Percentiles rank a stretch among this genome's conserved stretches.
phyloP scores from a whole-genome alignment of 2,329 filamentous ascomycete genomes.

The Pleomassaria siparia region DNA sequence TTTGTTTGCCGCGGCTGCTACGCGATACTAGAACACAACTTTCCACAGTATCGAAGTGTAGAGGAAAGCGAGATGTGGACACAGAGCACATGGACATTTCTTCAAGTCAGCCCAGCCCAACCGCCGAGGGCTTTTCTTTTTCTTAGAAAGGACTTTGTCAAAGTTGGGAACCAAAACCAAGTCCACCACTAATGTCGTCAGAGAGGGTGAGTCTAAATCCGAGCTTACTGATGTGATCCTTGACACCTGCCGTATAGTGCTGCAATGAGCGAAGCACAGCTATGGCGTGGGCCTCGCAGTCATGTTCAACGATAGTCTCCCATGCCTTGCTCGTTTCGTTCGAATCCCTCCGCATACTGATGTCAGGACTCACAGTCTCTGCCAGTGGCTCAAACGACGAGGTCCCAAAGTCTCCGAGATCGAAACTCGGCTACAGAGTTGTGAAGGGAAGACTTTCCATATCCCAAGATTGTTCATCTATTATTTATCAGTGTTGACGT shows the following conservation, averaged over 20 bases:
- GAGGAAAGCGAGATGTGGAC: not conserved
- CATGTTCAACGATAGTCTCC: not conserved
- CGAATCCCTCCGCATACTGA: not conserved
- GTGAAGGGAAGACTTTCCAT: not conserved
- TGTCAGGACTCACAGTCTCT: not conserved
- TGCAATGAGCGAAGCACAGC: not conserved
- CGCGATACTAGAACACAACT: not conserved
- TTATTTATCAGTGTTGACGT: not conserved
- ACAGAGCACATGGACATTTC: not conserved
- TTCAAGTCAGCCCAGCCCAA: not conserved
- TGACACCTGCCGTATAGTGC: not conserved
- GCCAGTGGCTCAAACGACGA: not conserved
- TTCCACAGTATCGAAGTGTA: conserved; percentile 1
- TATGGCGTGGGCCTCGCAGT: conserved; percentile 1
- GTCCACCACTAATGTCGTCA: not conserved
- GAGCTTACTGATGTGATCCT: not conserved
- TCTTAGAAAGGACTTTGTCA: not conserved
- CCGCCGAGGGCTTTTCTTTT: not conserved
- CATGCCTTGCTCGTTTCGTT: not conserved
- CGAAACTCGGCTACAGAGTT: not conserved
- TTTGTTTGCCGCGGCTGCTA: not conserved
- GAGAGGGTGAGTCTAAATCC: not conserved
- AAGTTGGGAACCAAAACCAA: not conserved
- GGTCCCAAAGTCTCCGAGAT: not conserved
- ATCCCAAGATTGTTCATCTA: not conserved